Conservation (phyloP, 768 basidiomycete genomes). For the Gloeostereum incarnatum region DNA sequence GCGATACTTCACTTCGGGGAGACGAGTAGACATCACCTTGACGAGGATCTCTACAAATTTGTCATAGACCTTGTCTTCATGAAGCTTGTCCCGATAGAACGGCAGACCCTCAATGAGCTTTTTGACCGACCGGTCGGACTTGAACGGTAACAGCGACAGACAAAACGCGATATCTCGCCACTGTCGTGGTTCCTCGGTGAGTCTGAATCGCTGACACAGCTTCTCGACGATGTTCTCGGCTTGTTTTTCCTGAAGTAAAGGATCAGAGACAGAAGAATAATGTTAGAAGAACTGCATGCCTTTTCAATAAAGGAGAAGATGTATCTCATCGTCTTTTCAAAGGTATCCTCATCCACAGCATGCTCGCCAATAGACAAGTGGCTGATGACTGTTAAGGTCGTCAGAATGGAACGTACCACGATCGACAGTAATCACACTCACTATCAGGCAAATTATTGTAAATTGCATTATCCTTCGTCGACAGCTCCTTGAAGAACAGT, state of each 20-base stretch:
- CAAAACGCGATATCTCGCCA: conserved; percentile 99
- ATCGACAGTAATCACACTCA: conserved; percentile 20
- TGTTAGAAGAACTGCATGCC: conserved; percentile 28
- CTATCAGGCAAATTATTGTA: conserved; percentile 98
- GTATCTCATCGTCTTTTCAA: conserved; percentile 89
- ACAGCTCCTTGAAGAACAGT: conserved; percentile 92
- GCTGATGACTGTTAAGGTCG: conserved; percentile 63
- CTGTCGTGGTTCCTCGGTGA: conserved; percentile 82
- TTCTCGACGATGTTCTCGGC: conserved; percentile 97
- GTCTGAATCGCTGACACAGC: conserved; percentile 90
- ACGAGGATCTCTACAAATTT: conserved; percentile 85
- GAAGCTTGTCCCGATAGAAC: conserved; percentile 93
- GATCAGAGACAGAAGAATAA: not conserved
- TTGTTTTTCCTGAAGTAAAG: conserved; percentile 75
- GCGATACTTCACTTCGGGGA: no score
- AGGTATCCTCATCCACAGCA: conserved; percentile 86
- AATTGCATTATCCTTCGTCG: conserved; percentile 97
- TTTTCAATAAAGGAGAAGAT: conserved; percentile 98
- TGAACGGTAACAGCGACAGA: conserved; percentile 90
- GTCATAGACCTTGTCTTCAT: conserved; percentile 74
- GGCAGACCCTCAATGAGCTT: conserved; percentile 90
- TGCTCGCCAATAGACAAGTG: conserved; percentile 87
- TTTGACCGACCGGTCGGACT: conserved; percentile 93
- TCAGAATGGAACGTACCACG: conserved; percentile 5
- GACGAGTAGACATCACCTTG: no score